Evolutionary conservation across 2,329 filamentous ascomycete species (phyloP).

Genomic region (Ceratocystis alfenasii): DNA sequence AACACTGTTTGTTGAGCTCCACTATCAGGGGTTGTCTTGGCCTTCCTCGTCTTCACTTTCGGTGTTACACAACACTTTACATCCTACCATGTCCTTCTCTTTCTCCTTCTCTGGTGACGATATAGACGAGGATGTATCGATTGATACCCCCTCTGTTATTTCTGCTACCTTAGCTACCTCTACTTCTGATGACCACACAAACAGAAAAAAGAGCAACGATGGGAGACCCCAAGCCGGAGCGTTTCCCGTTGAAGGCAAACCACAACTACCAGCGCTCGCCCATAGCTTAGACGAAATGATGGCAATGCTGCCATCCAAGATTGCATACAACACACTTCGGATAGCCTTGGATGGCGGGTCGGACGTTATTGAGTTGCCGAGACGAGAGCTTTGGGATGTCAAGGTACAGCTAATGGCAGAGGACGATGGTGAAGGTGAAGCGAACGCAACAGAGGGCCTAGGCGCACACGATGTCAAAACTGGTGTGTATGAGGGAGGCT

Average conservation of each 20-base stretch:
- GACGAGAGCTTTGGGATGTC: constrained; percentile 71
- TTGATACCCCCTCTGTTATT: constrained; percentile 24
- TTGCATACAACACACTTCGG: constrained; percentile 53
- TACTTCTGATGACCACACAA: not conserved
- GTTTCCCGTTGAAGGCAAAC: constrained; percentile 51
- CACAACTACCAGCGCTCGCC: constrained; percentile 42
- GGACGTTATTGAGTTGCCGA: constrained; percentile 44
- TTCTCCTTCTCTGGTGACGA: constrained; percentile 54
- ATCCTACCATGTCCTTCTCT: constrained; percentile 38
- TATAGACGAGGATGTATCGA: constrained; percentile 40
- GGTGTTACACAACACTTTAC: not conserved
- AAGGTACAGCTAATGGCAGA: constrained; percentile 70
- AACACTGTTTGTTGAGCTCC: not conserved
- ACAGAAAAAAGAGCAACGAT: constrained; percentile 23
- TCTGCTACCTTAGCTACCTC: constrained; percentile 13
- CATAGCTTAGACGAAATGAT: constrained; percentile 43
- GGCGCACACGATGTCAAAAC: constrained; percentile 64
- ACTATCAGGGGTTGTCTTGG: not conserved
- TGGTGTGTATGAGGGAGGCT: constrained; percentile 74
- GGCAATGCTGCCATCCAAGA: constrained; percentile 55
- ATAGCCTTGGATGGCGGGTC: constrained; percentile 36
- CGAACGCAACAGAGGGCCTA: constrained; percentile 34
- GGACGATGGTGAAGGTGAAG: constrained; percentile 37
- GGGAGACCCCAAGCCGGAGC: constrained; percentile 32
- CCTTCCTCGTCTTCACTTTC: not conserved